Conservation (phyloP, 2,329 filamentous ascomycete genomes). For the Ophiostoma novo-ulmi region DNA sequence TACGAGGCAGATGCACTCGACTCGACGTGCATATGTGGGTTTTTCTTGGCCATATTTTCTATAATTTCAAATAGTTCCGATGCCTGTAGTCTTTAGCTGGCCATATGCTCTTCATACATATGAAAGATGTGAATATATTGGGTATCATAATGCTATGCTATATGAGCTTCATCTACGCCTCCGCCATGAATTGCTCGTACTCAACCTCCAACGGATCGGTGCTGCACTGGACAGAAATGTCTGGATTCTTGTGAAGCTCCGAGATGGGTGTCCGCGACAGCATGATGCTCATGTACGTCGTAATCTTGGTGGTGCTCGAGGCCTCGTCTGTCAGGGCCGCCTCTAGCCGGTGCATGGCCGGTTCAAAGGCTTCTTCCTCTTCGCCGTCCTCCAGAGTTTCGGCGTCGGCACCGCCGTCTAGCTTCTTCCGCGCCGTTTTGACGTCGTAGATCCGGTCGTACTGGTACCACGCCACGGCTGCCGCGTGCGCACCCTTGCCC, state of each 20-base stretch:
- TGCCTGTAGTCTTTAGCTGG: no score
- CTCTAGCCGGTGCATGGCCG: constrained; percentile 53
- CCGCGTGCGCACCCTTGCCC: neutral
- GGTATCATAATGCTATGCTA: constrained; percentile 7
- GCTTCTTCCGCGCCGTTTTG: constrained; percentile 32
- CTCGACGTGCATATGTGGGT: neutral
- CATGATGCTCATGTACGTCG: constrained; percentile 56
- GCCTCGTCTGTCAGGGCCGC: constrained; percentile 36
- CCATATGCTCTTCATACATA: neutral
- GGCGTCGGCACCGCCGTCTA: constrained; percentile 25
- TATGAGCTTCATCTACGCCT: neutral
- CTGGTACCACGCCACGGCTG: constrained; percentile 43
- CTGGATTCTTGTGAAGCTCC: constrained; percentile 48
- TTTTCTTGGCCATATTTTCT: neutral
- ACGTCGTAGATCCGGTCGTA: constrained; percentile 54
- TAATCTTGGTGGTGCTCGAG: constrained; percentile 34
- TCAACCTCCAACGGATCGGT: constrained; percentile 31
- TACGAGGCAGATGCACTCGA: neutral
- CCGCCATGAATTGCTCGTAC: constrained; percentile 29
- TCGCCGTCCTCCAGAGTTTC: constrained; percentile 30
- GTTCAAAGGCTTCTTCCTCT: constrained; percentile 47
- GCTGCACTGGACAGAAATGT: constrained; percentile 46
- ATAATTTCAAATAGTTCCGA: neutral
- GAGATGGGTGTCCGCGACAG: constrained; percentile 51
- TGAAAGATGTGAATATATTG: neutral